Percentiles rank a stretch among this genome's conserved stretches.
These are phyloP conservation scores for Cryomyces minteri DNA, from an alignment of 495 filamentous ascomycete genomes.

Conservation along the genomic window DNA sequence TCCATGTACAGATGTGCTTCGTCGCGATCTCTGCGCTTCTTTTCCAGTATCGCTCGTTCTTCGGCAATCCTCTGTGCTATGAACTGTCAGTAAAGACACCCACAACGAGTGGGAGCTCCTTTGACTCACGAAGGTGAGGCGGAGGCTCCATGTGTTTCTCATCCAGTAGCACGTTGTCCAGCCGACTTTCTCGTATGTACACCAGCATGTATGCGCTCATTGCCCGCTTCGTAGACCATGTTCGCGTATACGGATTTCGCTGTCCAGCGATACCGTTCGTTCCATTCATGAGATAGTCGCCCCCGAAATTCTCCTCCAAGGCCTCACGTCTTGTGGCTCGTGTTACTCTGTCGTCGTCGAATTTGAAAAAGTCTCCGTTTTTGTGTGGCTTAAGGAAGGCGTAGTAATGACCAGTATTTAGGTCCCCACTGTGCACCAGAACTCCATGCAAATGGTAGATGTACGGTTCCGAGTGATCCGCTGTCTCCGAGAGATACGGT, in stretches of 20 bases:
- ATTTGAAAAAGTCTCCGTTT: constrained; percentile 88
- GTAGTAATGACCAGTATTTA: constrained; percentile 98
- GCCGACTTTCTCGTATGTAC: constrained; percentile 72
- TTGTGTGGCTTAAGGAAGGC: constrained; percentile 88
- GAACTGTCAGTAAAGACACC: constrained; percentile 16
- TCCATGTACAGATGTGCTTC: constrained; percentile 85
- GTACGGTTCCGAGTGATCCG: constrained; percentile 78
- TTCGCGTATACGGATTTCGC: constrained; percentile 48
- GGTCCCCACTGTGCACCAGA: constrained; percentile 86
- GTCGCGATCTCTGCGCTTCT: constrained; percentile 65
- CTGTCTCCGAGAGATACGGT: constrained; percentile 72
- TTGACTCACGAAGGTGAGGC: constrained; percentile 51
- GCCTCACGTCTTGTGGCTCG: constrained; percentile 82
- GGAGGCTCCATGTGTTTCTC: constrained; percentile 64
- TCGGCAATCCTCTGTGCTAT: constrained; percentile 54
- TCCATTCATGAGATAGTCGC: constrained; percentile 45
- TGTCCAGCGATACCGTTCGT: constrained; percentile 37
- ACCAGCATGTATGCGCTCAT: constrained; percentile 97
- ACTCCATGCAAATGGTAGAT: constrained; percentile 88
- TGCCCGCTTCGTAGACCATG: constrained; percentile 47
- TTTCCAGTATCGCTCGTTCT: constrained; percentile 57
- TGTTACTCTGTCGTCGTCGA: constrained; percentile 92
- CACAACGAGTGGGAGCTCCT: background rate
- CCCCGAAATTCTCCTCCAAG: constrained; percentile 91
- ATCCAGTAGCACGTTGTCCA: constrained; percentile 62